A percentile compares a stretch with the other conserved stretches of the same genome.
Conservation (phyloP, 2,329 filamentous ascomycete genomes). For the Ophiocordyceps camponoti-rufipedis region DNA sequence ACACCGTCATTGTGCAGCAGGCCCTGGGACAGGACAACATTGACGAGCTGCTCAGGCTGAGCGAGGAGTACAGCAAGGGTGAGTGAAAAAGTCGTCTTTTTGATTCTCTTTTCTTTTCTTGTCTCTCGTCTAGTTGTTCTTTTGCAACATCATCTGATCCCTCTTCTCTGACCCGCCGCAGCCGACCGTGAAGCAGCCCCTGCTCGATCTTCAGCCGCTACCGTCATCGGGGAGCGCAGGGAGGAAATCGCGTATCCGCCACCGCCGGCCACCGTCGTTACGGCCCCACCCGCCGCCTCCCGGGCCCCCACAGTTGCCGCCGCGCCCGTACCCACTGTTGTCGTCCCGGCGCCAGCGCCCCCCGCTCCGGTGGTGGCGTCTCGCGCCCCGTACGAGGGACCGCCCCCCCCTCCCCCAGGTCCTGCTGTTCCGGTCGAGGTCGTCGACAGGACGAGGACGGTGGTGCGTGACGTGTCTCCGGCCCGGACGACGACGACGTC, state of each 20-base stretch:
- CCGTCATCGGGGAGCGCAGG: slow-evolving; percentile 27
- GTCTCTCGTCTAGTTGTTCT: no score
- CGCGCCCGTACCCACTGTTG: slow-evolving; percentile 9
- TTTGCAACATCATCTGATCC: no score
- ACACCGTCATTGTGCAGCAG: slow-evolving; percentile 63
- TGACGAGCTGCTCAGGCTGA: slow-evolving; percentile 70
- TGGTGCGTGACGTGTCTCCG: slow-evolving; percentile 32
- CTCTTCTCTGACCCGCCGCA: slow-evolving; percentile 4
- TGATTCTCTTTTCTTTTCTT: no score
- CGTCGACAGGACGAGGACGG: slow-evolving; percentile 26
- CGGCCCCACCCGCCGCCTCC: slow-evolving; percentile 9
- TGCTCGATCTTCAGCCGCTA: slow-evolving; percentile 26
- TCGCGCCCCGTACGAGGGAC: neutral
- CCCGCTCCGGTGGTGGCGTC: slow-evolving; percentile 9
- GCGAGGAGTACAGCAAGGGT: slow-evolving; percentile 56
- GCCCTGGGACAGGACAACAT: slow-evolving; percentile 83
- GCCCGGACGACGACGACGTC: slow-evolving; percentile 19
- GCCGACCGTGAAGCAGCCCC: slow-evolving; percentile 25
- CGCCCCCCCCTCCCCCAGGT: slow-evolving; percentile 5
- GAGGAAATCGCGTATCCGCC: slow-evolving; percentile 12
- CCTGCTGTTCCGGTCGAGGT: slow-evolving; percentile 14
- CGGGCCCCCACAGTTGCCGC: slow-evolving; percentile 8
- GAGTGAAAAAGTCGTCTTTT: neutral
- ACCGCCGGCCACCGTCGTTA: slow-evolving; percentile 11
- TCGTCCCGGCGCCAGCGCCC: slow-evolving; percentile 11